Percentiles rank a stretch among this genome's conserved stretches.
phyloP scores from a whole-genome alignment of 2,329 filamentous ascomycete genomes.

The Diaporthe ilicicola region DNA sequence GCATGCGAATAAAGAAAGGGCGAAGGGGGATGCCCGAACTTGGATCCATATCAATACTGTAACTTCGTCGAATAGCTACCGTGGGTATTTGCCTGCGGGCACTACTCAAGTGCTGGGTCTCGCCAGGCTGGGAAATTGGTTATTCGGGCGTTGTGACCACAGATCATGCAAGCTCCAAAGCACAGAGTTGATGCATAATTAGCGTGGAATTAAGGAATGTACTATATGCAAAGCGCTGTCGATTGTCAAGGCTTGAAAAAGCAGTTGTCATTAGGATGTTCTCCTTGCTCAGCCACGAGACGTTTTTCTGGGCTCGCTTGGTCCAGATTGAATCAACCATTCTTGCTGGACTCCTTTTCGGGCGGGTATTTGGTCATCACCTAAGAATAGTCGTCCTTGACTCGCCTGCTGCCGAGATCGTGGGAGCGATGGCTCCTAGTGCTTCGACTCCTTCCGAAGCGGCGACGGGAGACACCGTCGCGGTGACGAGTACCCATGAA shows the following conservation, averaged over 20 bases:
- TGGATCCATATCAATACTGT: no score
- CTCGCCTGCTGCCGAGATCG: constrained; percentile 63
- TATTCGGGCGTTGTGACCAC: neutral
- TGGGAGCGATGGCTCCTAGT: constrained; percentile 62
- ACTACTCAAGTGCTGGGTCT: no score
- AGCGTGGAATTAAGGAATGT: neutral
- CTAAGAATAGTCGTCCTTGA: constrained; percentile 76
- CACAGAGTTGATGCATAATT: neutral
- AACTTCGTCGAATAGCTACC: no score
- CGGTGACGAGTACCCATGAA: constrained; percentile 65
- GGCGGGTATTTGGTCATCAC: neutral
- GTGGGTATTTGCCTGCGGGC: no score
- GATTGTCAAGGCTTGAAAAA: neutral
- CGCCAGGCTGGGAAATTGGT: neutral
- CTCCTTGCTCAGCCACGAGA: neutral
- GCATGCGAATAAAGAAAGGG: no score
- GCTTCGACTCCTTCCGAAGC: constrained; percentile 53
- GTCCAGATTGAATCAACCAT: neutral
- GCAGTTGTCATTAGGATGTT: neutral
- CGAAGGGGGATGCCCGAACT: no score
- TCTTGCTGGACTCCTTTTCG: neutral
- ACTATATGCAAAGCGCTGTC: constrained; percentile 1
- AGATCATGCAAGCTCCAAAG: neutral
- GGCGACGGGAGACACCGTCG: constrained; percentile 37
- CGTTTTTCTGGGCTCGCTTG: neutral